A percentile compares a stretch with the other conserved stretches of the same genome.
These are phyloP conservation scores for Hyaloperonospora brassicae DNA, from an alignment of 352 stramenopile species.

Conservation along the genomic window DNA sequence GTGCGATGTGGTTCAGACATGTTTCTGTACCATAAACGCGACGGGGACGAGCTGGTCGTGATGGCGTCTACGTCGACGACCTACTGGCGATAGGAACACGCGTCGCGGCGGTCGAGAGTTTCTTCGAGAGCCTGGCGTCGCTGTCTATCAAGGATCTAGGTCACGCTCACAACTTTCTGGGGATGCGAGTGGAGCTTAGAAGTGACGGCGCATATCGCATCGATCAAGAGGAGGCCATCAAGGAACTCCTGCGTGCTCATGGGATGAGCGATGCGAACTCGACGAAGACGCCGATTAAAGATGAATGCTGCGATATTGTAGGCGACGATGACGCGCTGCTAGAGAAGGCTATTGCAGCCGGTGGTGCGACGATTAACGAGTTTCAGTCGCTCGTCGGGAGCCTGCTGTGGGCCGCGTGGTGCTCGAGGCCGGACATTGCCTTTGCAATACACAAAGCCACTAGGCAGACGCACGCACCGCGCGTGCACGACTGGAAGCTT, in stretches of 20 bases:
- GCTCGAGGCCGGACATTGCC: background rate
- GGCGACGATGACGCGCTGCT: too few species aligned
- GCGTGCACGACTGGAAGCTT: background rate
- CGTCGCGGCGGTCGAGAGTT: too few species aligned
- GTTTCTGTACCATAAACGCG: background rate
- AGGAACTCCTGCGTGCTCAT: background rate
- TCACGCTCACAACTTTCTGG: background rate
- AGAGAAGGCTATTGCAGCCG: too few species aligned
- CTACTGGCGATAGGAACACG: too few species aligned
- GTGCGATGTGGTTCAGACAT: background rate
- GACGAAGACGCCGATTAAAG: too few species aligned
- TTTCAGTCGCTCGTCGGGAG: background rate
- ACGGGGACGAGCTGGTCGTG: background rate
- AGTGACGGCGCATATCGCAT: background rate
- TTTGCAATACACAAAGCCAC: background rate
- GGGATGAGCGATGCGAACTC: background rate
- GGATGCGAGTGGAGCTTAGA: background rate
- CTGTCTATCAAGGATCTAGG: background rate
- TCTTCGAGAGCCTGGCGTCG: too few species aligned
- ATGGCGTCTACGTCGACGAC: background rate
- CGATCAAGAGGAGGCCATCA: background rate
- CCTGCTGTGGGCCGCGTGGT: background rate
- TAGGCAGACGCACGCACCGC: background rate
- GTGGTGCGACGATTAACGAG: too few species aligned
- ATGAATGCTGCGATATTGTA: too few species aligned